These are phyloP conservation scores for Suillus weaverae DNA, from an alignment of 768 basidiomycete genomes.

Conservation along the genomic window DNA sequence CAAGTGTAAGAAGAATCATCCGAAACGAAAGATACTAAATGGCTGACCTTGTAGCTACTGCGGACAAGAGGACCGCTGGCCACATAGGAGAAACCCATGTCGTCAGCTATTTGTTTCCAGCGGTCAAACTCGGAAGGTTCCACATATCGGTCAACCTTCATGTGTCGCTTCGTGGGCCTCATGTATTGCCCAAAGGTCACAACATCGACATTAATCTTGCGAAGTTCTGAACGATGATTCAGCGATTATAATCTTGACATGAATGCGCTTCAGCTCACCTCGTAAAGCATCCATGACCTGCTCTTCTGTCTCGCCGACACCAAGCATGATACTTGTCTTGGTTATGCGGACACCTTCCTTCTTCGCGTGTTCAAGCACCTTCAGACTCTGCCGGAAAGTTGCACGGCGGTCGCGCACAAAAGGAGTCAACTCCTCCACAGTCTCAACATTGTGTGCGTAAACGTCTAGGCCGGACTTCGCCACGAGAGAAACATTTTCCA, in stretches of 20 bases:
- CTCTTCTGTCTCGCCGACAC: constrained; percentile 86
- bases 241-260: not conserved
- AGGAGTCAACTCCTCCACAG: constrained; percentile 91
- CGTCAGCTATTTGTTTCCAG: constrained; percentile 89
- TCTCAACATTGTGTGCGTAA: constrained; percentile 97
- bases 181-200: constrained; percentile 99
- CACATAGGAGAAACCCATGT: constrained; percentile 95
- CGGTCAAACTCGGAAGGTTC: constrained; percentile 89
- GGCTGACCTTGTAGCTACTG: constrained; percentile 90
- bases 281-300: constrained; percentile 81
- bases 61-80: constrained; percentile 95
- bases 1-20: constrained; percentile 7
- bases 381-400: constrained; percentile 81
- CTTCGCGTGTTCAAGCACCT: constrained; percentile 82
- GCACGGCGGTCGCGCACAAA: constrained; percentile 95
- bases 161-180: constrained; percentile 97
- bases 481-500: constrained; percentile 75
- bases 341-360: constrained; percentile 82
- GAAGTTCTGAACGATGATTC: constrained; percentile 59
- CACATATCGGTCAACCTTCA: constrained; percentile 98
- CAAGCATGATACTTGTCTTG: constrained; percentile 99
- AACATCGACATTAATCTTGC: constrained; percentile 88
- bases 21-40: not conserved
- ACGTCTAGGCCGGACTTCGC: constrained; percentile 95
- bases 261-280: constrained; percentile 48